A percentile compares a stretch with the other conserved stretches of the same genome.
Conservation (phyloP, 1,139 yeast species). For the Saccharomyces hybrid region DNA sequence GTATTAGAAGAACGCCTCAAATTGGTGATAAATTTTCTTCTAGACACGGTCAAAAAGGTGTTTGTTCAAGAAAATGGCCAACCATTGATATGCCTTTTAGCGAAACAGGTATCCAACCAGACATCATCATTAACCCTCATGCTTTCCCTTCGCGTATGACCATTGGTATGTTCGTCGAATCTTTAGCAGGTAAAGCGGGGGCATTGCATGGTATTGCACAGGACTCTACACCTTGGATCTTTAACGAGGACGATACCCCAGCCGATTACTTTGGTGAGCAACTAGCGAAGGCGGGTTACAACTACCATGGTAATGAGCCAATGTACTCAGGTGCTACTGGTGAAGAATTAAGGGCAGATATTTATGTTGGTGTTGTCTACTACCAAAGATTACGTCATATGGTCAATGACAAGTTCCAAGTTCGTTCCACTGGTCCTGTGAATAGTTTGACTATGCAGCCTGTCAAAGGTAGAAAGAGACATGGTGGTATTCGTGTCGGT, state of each 20-base stretch:
- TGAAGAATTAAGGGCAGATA: slow-evolving; percentile 92
- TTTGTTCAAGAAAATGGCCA: slow-evolving; percentile 98
- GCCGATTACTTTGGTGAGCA: slow-evolving; percentile 98
- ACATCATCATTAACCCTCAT: slow-evolving; percentile 94
- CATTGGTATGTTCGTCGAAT: slow-evolving; percentile 98
- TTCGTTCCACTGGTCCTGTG: slow-evolving; percentile 97
- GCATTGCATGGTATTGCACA: slow-evolving; percentile 97
- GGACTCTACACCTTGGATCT: slow-evolving; percentile 95
- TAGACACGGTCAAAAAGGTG: slow-evolving; percentile 99
- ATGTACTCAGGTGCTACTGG: slow-evolving; percentile 99
- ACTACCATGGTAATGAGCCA: slow-evolving; percentile 97
- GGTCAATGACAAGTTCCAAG: slow-evolving; percentile 99
- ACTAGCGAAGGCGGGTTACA: slow-evolving; percentile 78
- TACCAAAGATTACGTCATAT: slow-evolving; percentile 98
- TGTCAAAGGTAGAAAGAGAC: slow-evolving; percentile 97
- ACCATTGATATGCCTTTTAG: slow-evolving; percentile 94
- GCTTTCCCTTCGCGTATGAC: slow-evolving; percentile 99
- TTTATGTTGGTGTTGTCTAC: slow-evolving; percentile 92
- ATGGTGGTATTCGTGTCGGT: slow-evolving; percentile 99
- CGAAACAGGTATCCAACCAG: slow-evolving; percentile 95
- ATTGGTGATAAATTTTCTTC: slow-evolving; percentile 98
- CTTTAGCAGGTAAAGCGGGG: slow-evolving; percentile 97
- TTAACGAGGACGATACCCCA: slow-evolving; percentile 87
- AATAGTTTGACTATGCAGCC: slow-evolving; percentile 98
- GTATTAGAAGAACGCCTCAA: slow-evolving; percentile 85